A percentile compares a stretch with the other conserved stretches of the same genome.
Evolutionary conservation across 2,329 filamentous ascomycete genomes (phyloP).

Genomic region (Trichoderma citrinoviride): DNA sequence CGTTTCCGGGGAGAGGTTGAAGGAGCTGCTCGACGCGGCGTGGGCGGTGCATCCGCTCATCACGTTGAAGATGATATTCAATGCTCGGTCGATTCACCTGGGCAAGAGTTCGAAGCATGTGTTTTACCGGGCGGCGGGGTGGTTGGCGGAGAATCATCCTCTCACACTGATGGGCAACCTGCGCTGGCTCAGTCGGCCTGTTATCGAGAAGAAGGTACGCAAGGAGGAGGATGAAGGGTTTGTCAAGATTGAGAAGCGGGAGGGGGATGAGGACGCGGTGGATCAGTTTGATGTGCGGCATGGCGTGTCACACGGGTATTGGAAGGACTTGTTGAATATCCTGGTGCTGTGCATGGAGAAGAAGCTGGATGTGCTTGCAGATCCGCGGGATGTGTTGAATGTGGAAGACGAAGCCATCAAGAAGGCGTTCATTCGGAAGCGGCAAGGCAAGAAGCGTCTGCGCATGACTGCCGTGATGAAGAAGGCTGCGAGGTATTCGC

Average conservation of each 20-base stretch:
- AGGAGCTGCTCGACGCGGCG: slow-evolving; percentile 44
- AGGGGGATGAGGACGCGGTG: slow-evolving; percentile 38
- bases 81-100: slow-evolving; percentile 58
- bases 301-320: slow-evolving; percentile 58
- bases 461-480: neutral
- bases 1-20: slow-evolving; percentile 38
- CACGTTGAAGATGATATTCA: slow-evolving; percentile 60
- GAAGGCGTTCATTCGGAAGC: neutral
- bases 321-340: slow-evolving; percentile 60
- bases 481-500: neutral
- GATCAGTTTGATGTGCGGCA: slow-evolving; percentile 43
- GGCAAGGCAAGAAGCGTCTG: neutral
- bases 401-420: slow-evolving; percentile 32
- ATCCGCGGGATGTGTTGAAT: slow-evolving; percentile 44
- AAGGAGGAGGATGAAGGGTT: slow-evolving; percentile 33
- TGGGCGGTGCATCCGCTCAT: slow-evolving; percentile 49
- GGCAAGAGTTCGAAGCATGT: slow-evolving; percentile 50
- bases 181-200: slow-evolving; percentile 52
- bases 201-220: slow-evolving; percentile 53
- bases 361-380: slow-evolving; percentile 42
- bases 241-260: slow-evolving; percentile 33
- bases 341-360: slow-evolving; percentile 50
- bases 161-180: slow-evolving; percentile 53
- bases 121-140: slow-evolving; percentile 55
- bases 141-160: slow-evolving; percentile 55